Percentiles rank a stretch among this genome's conserved stretches.
These are phyloP conservation scores for Nigrospora oryzae DNA, from an alignment of 2,329 filamentous ascomycete genomes.

Conservation along the genomic window DNA sequence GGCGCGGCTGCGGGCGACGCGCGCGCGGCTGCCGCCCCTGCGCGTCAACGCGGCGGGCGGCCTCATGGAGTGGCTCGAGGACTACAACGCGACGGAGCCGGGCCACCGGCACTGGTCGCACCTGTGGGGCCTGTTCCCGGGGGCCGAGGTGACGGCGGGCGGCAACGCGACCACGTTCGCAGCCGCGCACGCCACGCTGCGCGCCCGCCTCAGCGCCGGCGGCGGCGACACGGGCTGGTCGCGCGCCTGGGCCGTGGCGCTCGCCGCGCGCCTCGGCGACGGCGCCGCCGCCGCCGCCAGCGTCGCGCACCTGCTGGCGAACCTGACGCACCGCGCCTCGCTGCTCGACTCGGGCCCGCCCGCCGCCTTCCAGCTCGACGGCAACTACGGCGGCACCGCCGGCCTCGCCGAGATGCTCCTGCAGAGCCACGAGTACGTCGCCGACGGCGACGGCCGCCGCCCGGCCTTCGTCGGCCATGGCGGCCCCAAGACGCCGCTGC, in stretches of 20 bases:
- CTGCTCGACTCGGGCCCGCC: conserved; percentile 26
- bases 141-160: conserved; percentile 24
- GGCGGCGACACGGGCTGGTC: conserved; percentile 39
- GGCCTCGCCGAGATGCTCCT: conserved; percentile 35
- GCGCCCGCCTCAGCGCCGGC: conserved; percentile 15
- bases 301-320: not conserved
- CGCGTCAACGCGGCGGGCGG: conserved; percentile 3
- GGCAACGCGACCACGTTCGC: conserved; percentile 19
- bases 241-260: conserved; percentile 34
- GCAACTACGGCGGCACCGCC: conserved; percentile 37
- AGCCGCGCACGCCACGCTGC: too few relatives aligned
- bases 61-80: conserved; percentile 3
- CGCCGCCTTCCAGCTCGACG: conserved; percentile 34
- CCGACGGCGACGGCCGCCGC: not conserved
- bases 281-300: not conserved
- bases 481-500: too few relatives aligned
- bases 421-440: conserved; percentile 18
- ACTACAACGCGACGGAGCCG: conserved; percentile 22
- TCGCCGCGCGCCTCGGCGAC: conserved; percentile 11
- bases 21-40: conserved; percentile 10
- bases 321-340: conserved; percentile 1
- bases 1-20: conserved; percentile 6
- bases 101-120: conserved; percentile 36
- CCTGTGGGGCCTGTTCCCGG: conserved; percentile 32
- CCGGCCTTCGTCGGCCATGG: too few relatives aligned